A percentile compares a stretch with the other conserved stretches of the same genome.
Evolutionary conservation across 1,139 yeast species (phyloP).

Genomic region (Suhomyces anneliseae): DNA sequence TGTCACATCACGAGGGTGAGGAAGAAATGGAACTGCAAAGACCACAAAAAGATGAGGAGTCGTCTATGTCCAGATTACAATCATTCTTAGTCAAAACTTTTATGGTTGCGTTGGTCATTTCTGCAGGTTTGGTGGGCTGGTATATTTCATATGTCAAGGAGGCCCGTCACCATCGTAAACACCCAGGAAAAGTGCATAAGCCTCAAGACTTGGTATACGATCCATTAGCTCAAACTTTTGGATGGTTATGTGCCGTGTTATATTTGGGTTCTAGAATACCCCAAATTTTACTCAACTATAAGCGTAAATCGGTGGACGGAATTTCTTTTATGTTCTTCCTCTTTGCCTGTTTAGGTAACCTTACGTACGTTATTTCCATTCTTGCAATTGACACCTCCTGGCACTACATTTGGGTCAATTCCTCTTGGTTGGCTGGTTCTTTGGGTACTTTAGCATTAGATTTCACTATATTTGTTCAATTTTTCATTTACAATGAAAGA

Average conservation of each 20-base stretch:
- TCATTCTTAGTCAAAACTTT: conserved; percentile 50
- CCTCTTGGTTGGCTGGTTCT: conserved; percentile 92
- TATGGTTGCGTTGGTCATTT: conserved; percentile 67
- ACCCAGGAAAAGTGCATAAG: conserved; percentile 28
- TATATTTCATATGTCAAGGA: conserved; percentile 56
- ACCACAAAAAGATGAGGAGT: conserved; percentile 8
- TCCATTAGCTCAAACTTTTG: conserved; percentile 80
- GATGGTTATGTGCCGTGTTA: conserved; percentile 85
- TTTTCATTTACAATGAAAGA: conserved; percentile 68
- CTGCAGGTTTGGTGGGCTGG: conserved; percentile 88
- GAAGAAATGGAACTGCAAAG: conserved; percentile 16
- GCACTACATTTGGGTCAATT: conserved; percentile 72
- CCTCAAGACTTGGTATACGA: conserved; percentile 55
- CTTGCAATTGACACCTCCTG: conserved; percentile 70
- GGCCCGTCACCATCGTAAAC: conserved; percentile 17
- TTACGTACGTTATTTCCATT: conserved; percentile 85
- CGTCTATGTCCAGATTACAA: conserved; percentile 18
- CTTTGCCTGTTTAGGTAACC: conserved; percentile 90
- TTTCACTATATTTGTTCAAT: conserved; percentile 81
- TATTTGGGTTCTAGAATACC: conserved; percentile 90
- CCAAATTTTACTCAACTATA: conserved; percentile 77
- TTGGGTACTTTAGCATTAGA: conserved; percentile 85
- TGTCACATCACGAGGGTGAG: conserved; percentile 32
- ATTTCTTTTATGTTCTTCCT: conserved; percentile 87
- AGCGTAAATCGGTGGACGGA: conserved; percentile 90